Conservation (phyloP, 2,329 filamentous ascomycete genomes). For the Aspergillus sp. region DNA sequence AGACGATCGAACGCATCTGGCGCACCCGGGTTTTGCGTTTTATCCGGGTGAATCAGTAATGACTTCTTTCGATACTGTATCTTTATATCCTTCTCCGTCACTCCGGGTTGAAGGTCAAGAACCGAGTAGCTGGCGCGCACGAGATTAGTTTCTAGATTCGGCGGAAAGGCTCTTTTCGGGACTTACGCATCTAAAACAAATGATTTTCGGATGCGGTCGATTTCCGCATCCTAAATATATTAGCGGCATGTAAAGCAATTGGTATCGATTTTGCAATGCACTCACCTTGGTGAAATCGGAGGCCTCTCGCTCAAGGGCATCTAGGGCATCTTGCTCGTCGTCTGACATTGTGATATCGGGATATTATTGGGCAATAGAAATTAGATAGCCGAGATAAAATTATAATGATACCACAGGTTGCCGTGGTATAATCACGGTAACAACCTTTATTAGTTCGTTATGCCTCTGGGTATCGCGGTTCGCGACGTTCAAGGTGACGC, state of each 20-base stretch:
- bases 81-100: slow-evolving; percentile 96
- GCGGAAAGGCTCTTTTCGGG: neutral
- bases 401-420: neutral
- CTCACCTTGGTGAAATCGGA: slow-evolving; percentile 87
- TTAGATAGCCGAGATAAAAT: neutral
- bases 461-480: neutral
- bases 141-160: neutral
- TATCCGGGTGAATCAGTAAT: slow-evolving; percentile 98
- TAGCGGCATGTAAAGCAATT: neutral
- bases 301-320: slow-evolving; percentile 77
- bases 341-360: slow-evolving; percentile 47
- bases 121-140: slow-evolving; percentile 71
- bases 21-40: slow-evolving; percentile 84
- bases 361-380: neutral
- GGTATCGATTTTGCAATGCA: neutral
- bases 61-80: slow-evolving; percentile 92
- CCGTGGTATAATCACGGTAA: neutral
- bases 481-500: neutral
- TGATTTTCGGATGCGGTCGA: slow-evolving; percentile 87
- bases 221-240: slow-evolving; percentile 75
- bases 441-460: neutral
- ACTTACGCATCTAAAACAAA: slow-evolving; percentile 75
- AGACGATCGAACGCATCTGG: slow-evolving; percentile 96
- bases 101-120: slow-evolving; percentile 90
- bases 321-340: slow-evolving; percentile 72